Evolutionary conservation across 2,329 filamentous ascomycete species (phyloP).

Genomic region (Trichoderma atroviride): DNA sequence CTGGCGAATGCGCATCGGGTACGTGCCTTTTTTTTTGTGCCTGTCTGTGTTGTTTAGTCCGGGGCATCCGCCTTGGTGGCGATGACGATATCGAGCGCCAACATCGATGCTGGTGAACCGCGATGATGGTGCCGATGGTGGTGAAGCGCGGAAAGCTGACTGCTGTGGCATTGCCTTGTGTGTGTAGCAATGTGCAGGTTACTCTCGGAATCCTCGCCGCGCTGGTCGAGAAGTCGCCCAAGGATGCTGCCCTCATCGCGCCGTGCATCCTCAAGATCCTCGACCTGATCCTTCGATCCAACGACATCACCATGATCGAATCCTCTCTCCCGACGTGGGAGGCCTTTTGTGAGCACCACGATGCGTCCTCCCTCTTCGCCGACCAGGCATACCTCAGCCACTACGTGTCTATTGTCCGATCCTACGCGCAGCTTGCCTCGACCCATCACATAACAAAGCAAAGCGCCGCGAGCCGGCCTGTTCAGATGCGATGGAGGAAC

Average conservation of each 20-base stretch:
- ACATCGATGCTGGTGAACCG: background rate
- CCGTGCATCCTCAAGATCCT: slow-evolving; percentile 83
- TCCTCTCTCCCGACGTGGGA: slow-evolving; percentile 85
- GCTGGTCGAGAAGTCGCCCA: slow-evolving; percentile 88
- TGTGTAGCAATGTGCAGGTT: slow-evolving; percentile 81
- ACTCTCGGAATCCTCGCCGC: slow-evolving; percentile 90
- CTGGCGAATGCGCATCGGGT: slow-evolving; percentile 86
- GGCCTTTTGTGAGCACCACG: slow-evolving; percentile 85
- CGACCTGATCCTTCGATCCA: slow-evolving; percentile 77
- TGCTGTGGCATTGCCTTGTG: slow-evolving; percentile 7
- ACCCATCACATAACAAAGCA: slow-evolving; percentile 58
- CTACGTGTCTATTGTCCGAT: slow-evolving; percentile 78
- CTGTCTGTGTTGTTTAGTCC: background rate
- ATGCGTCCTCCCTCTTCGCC: slow-evolving; percentile 79
- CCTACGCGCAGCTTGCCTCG: slow-evolving; percentile 80
- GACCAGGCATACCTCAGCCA: slow-evolving; percentile 81
- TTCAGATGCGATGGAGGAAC: slow-evolving; percentile 77
- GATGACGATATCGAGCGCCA: background rate
- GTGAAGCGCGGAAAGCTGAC: slow-evolving; percentile 15
- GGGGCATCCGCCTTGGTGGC: slow-evolving; percentile 23
- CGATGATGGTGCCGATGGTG: background rate
- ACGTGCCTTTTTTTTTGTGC: slow-evolving; percentile 36
- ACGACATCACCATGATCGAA: slow-evolving; percentile 90
- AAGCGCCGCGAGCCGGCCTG: slow-evolving; percentile 65
- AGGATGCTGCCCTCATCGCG: slow-evolving; percentile 88